Evolutionary conservation across 129 eudicot genomes (phyloP).

Genomic region (Tagetes patula): DNA sequence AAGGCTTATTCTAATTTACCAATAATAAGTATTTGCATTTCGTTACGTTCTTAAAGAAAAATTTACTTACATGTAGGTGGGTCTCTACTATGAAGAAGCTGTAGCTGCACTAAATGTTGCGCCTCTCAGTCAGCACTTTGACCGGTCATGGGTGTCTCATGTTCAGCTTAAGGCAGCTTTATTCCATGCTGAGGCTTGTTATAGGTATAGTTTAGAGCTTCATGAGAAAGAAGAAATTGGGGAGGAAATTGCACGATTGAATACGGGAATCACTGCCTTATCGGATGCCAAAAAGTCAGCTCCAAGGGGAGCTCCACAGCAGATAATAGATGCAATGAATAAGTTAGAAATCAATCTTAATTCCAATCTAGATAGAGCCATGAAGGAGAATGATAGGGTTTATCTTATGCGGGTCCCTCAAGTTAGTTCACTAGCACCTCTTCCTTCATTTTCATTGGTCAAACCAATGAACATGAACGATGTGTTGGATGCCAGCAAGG

Average conservation of each 20-base stretch:
- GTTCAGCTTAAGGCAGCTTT: constrained; percentile 92
- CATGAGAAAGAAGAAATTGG: constrained; percentile 96
- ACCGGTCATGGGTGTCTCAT: constrained; percentile 85
- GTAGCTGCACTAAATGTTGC: constrained; percentile 66
- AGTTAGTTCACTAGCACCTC: constrained; percentile 76
- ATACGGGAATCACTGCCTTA: constrained; percentile 67
- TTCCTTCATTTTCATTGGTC: constrained; percentile 86
- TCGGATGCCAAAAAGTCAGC: constrained; percentile 74
- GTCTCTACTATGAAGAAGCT: constrained; percentile 90
- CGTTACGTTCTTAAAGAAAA: neutral
- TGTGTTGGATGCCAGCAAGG: constrained; percentile 85
- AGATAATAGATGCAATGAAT: constrained; percentile 74
- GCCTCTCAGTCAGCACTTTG: constrained; percentile 83
- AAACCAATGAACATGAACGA: constrained; percentile 86
- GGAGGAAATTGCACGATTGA: constrained; percentile 90
- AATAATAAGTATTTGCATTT: neutral
- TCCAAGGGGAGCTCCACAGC: constrained; percentile 86
- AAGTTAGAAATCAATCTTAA: constrained; percentile 67
- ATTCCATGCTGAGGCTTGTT: constrained; percentile 92
- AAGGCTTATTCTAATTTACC: neutral
- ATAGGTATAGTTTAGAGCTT: constrained; percentile 86
- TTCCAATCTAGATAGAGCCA: constrained; percentile 78
- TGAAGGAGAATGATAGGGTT: constrained; percentile 96
- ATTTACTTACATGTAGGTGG: constrained; percentile 48
- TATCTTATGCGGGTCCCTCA: constrained; percentile 93